Evolutionary conservation across 2,329 filamentous ascomycete genomes (phyloP), one percentile per base, ranked within the genome.

Genomic region (Trichoderma oligosporum): DNA sequence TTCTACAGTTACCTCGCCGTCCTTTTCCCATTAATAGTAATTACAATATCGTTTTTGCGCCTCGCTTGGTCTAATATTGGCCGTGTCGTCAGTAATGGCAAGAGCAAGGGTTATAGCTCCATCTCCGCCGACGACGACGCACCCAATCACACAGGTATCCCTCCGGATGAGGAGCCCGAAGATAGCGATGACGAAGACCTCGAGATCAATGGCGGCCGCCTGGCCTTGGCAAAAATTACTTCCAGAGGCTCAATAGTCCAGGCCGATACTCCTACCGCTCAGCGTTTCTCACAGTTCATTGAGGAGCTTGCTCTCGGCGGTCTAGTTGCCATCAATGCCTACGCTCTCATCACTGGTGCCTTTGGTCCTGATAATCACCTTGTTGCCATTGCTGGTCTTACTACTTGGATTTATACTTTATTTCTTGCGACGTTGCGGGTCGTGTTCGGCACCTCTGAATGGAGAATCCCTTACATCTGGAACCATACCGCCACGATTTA

Each of bases 401-500:
- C 84, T 9, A 84, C 84, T 27, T 97, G 94, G 93, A 72, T 83
- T 52, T 99, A 97, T 69, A 83, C 92, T 36, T 77, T 93, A 25
- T 73, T 85, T 14, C 80, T 99, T 58, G 86, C 86, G 12, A 82
- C 84, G 18, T 74, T 91, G 41, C 86, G 94, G 31, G 76, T 97
- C 66, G 85, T 73, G 73, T 83, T 79, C 73, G 86, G 71, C 71
- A 84, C 76, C 73, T 83, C 74, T 66, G 83, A 78, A 79, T 90
- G 75, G 81, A 82, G 71, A 71, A 70, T 94, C 12, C 86, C 88
- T 7, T 80, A 82, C 58, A 76, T 97, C 7, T 99, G 94, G 94
- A 92, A 93, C 68, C 94, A 99, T 72, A 97, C 94, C 0, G 88
- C 91, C 18, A 75, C 81, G 61, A 84, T 99, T 54, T 99, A 99